Conservation (phyloP, 2,329 filamentous ascomycete species). For the Aspergillus aculeatus region DNA sequence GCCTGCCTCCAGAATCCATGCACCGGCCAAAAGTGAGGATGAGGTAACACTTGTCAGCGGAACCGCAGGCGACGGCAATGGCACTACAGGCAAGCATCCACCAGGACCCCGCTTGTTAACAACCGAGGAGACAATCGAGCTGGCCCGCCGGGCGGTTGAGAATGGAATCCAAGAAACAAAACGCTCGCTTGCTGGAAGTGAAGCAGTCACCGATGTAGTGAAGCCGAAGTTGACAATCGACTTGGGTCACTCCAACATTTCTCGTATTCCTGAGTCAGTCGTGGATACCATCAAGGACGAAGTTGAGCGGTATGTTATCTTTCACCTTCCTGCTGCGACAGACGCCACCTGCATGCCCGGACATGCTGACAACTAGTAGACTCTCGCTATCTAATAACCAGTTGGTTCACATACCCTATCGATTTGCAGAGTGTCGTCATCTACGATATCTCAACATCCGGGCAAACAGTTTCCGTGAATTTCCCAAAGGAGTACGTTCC, state of each 20-base stretch:
- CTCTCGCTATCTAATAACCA: slow-evolving; percentile 53
- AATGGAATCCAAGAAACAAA: slow-evolving; percentile 49
- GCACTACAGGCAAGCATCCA: slow-evolving; percentile 21
- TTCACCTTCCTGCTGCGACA: background rate
- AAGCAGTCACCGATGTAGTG: slow-evolving; percentile 47
- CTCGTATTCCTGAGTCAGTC: slow-evolving; percentile 49
- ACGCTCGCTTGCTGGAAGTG: slow-evolving; percentile 47
- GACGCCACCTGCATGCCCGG: background rate
- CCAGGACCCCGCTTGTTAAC: slow-evolving; percentile 33
- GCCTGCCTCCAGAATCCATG: slow-evolving; percentile 28
- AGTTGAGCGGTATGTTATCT: slow-evolving; percentile 47
- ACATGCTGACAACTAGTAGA: slow-evolving; percentile 30
- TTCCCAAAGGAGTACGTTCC: slow-evolving; percentile 61
- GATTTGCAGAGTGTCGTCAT: slow-evolving; percentile 50
- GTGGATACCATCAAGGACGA: slow-evolving; percentile 54
- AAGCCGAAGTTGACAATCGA: slow-evolving; percentile 53
- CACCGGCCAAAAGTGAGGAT: slow-evolving; percentile 29
- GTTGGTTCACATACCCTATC: slow-evolving; percentile 49
- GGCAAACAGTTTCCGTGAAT: slow-evolving; percentile 55
- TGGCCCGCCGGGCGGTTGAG: slow-evolving; percentile 47
- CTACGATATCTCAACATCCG: slow-evolving; percentile 52
- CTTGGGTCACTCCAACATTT: slow-evolving; percentile 51
- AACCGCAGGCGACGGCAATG: slow-evolving; percentile 24
- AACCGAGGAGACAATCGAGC: slow-evolving; percentile 47
- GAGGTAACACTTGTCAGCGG: slow-evolving; percentile 27